Percentiles rank a stretch among this genome's conserved stretches.
These are phyloP conservation scores for Candida neerlandica DNA, from an alignment of 1,139 yeast genomes.

Conservation along the genomic window DNA sequence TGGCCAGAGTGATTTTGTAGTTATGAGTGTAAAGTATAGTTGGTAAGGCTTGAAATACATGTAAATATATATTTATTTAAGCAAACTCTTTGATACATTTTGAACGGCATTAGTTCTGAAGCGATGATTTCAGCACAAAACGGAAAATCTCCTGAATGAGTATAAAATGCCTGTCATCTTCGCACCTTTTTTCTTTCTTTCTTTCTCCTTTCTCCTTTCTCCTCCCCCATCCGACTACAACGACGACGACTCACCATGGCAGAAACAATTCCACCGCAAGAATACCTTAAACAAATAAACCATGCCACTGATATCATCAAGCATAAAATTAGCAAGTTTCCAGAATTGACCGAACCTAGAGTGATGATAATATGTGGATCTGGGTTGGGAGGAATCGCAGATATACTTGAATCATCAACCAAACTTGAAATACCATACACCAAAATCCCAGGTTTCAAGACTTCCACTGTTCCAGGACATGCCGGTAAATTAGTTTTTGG, in stretches of 20 bases:
- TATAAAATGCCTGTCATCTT: not conserved
- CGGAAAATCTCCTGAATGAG: too few relatives aligned
- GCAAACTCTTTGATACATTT: too few relatives aligned
- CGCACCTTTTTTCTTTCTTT: not conserved
- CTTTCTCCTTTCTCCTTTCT: not conserved
- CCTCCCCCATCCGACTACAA: not conserved
- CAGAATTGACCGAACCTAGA: constrained; percentile 44
- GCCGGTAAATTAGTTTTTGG: constrained; percentile 85
- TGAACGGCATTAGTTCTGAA: too few relatives aligned
- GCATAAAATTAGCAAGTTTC: constrained; percentile 8
- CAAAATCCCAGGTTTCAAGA: constrained; percentile 77
- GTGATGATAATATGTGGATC: constrained; percentile 91
- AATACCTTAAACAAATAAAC: constrained; percentile 15
- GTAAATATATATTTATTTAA: not conserved
- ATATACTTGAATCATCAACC: constrained; percentile 44
- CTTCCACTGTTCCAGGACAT: constrained; percentile 89
- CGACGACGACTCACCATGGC: constrained; percentile 10
- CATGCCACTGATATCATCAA: constrained; percentile 15
- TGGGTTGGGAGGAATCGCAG: constrained; percentile 86
- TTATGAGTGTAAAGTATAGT: not conserved
- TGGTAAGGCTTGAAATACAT: not conserved
- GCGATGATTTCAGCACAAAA: too few relatives aligned
- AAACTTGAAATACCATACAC: constrained; percentile 59
- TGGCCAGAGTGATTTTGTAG: constrained; percentile 49
- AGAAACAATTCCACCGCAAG: constrained; percentile 16